Base-by-base conservation (phyloP, 352 stramenopile genomes). In the Pythium grandisporangium region DNA sequence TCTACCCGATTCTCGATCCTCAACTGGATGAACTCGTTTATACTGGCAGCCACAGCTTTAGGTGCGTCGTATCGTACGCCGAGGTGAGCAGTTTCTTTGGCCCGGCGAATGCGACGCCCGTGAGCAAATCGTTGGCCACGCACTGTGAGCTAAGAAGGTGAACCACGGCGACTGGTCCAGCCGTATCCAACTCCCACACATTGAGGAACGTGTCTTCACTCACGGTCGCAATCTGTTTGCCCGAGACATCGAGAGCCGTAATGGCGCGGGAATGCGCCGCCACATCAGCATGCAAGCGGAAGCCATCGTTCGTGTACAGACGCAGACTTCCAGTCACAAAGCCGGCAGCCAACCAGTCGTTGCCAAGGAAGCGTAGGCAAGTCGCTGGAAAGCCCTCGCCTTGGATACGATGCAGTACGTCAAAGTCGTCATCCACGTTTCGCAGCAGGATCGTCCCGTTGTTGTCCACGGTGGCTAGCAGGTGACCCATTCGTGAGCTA, bases 131-230 rank as follows among this genome's bases (percentile, higher is more conserved):
- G 45, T 91, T 85, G 2, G 60, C 47, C 13, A 79, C 69, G 19
- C 37, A 45, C 24, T 87, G 73, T 6, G 72, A 85, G 46, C 72
- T 87, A 39, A 53, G 63, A 11, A 86, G 58, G 38, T 72, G 64
- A 29, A 87, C 43, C 1, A 50, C 51, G 3, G 55, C 47, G 19
- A 37, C 16, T 2, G 27, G 35, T 22, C 56, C 63, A 33, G 17
- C 54, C 16, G 44, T 61, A 2, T 39, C 38, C 13, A 82, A 45
- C 38, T 87, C 72, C 73, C 76, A 90, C 35, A 88, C 66, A 45
- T 92, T 86, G 36, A 88, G 37, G 52, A 82, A 92, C 10, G 70
- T 86, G 48, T 93, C 70, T 43, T 90, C 74, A 7, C 74, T 68
- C 27, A 88, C 73, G 1, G 70, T 80, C 37, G 68, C 73, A 32